These are phyloP conservation scores for Candida smagusa DNA, from an alignment of 1,139 yeast species.

Conservation along the genomic window DNA sequence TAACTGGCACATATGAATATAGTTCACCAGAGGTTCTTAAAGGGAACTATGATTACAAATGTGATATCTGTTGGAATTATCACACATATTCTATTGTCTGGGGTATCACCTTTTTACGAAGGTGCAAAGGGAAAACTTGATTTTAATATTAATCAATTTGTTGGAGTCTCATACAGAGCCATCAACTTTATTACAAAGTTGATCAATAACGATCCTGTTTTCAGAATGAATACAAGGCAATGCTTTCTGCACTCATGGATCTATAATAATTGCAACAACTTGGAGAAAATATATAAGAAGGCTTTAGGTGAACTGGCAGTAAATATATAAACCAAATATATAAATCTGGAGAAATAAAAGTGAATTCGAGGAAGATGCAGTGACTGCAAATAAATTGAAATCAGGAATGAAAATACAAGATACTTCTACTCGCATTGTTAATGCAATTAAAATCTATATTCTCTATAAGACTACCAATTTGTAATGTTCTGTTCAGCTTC, in stretches of 20 bases:
- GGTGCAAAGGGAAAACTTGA: conserved; percentile 43
- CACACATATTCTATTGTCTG: conserved; percentile 52
- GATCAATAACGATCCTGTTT: conserved; percentile 33
- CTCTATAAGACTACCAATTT: conserved; percentile 58
- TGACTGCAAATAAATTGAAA: too few species aligned
- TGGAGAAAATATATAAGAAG: conserved; percentile 1
- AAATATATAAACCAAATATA: too few species aligned
- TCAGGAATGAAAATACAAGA: too few species aligned
- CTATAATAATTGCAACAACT: not conserved
- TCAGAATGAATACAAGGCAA: conserved; percentile 31
- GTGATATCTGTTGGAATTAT: conserved; percentile 68
- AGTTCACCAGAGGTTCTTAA: conserved; percentile 55
- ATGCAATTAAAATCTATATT: conserved; percentile 6
- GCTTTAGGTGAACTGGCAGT: too few species aligned
- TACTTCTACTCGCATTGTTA: too few species aligned
- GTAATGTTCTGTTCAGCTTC: conserved; percentile 88
- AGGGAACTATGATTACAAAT: conserved; percentile 49
- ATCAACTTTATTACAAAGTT: conserved; percentile 42
- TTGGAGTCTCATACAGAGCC: conserved; percentile 33
- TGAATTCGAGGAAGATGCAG: too few species aligned
- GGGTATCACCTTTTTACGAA: conserved; percentile 60
- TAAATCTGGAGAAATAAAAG: too few species aligned
- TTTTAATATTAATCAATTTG: conserved; percentile 41
- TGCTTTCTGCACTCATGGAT: conserved; percentile 13
- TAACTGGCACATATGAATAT: conserved; percentile 67